Conservation (phyloP, 2,329 filamentous ascomycete genomes). For the Dactylellina drechsleri region DNA sequence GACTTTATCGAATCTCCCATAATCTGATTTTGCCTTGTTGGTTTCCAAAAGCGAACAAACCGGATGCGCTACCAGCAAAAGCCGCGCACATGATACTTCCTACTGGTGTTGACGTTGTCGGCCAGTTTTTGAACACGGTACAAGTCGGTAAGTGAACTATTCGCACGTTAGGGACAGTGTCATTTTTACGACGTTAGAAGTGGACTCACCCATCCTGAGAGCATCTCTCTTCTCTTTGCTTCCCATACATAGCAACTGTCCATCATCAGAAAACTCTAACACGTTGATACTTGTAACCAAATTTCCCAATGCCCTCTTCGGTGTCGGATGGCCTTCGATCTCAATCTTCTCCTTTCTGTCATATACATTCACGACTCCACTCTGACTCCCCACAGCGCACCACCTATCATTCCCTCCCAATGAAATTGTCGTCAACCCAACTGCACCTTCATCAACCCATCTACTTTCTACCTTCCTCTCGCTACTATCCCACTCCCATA, state of each 20-base stretch:
- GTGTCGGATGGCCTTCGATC: conserved; percentile 71
- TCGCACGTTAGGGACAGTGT: background rate
- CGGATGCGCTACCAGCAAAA: conserved; percentile 72
- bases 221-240: conserved; percentile 90
- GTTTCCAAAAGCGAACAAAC: conserved; percentile 84
- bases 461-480: conserved; percentile 76
- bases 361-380: conserved; percentile 92
- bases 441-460: conserved; percentile 90
- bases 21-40: conserved; percentile 86
- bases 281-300: conserved; percentile 85
- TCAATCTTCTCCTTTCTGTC: conserved; percentile 74
- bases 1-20: conserved; percentile 80
- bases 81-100: conserved; percentile 75
- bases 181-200: too few species aligned
- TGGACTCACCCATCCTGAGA: conserved; percentile 70
- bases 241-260: conserved; percentile 86
- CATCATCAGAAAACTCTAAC: conserved; percentile 84
- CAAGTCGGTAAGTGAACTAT: conserved; percentile 86
- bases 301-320: conserved; percentile 80
- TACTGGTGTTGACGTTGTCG: conserved; percentile 86
- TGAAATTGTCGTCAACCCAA: conserved; percentile 82
- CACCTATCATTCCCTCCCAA: conserved; percentile 87
- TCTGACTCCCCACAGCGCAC: conserved; percentile 86
- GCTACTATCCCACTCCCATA: conserved; percentile 85
- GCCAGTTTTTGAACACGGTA: conserved; percentile 97